Base-by-base conservation (phyloP, 768 basidiomycete species). In the Russula emetica region DNA sequence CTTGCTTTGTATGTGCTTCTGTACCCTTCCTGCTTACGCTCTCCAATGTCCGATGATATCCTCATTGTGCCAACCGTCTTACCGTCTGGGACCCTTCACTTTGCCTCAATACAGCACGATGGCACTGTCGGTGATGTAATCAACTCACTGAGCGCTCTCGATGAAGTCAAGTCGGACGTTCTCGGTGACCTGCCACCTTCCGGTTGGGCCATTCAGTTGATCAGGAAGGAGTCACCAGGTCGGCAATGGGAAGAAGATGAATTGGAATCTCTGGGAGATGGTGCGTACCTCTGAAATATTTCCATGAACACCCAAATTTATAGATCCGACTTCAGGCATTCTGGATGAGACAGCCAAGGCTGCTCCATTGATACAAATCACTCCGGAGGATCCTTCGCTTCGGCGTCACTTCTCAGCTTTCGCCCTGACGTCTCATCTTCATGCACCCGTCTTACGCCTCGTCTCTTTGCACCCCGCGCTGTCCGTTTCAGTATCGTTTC, bases 171-270 rank as follows among this genome's bases (percentile, higher is more conserved):
- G 68, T 67, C 73, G 20, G 85, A 85, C 44, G 73, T 85, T 18
- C 76, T 88, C 3, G 84, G 83, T 11, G 81, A 83, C 68, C 74
- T 86, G 18, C 75, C 81, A 49, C 80, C 85, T 34, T 74, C 72
- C 58, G 83, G 81, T 5, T 93, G 90, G 90, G 86, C 83, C 24
- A 72, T 93, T 63, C 90, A 90, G 72, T 76, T 72, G 58, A 79
- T 90, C 51, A 79, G 86, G 53, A 76, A 72, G 45, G 85, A 91
- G 71, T 77, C 74, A 24, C 74, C 73, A 53, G 89, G 88, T 55
- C 77, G 84, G 26, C 72, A 77, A 60, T 90, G 91, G 89, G 85
- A 86, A 67, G 86, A 90, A 67, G 78, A 81, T 2, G 89, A 90
- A 66, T 78, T 93, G 5, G 80, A 83, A 62, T 75, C 75, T 38